A percentile compares a stretch with the other conserved stretches of the same genome.
Evolutionary conservation across 495 filamentous ascomycete genomes (phyloP).

Genomic region (Neurospora sp.): DNA sequence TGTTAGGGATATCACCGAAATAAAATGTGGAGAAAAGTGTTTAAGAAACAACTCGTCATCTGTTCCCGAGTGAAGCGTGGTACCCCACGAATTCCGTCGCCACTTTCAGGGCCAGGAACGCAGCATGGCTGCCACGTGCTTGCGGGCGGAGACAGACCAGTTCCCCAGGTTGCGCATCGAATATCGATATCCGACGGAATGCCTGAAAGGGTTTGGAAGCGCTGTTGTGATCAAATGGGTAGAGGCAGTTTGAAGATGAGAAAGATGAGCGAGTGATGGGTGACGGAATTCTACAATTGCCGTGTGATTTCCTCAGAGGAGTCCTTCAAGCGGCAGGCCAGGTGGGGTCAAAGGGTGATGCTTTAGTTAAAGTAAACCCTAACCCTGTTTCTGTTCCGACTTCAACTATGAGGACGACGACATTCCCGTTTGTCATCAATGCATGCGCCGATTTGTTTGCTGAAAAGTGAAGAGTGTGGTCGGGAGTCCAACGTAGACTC

Average conservation of each 20-base stretch:
- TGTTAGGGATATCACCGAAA: background rate
- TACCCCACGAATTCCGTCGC: background rate
- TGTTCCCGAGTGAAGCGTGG: background rate
- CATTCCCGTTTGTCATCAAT: background rate
- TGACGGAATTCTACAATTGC: background rate
- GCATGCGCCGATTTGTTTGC: background rate
- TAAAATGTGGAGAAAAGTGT: background rate
- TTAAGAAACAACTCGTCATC: background rate
- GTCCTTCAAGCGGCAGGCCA: background rate
- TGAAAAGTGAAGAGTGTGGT: background rate
- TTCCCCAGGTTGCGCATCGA: background rate
- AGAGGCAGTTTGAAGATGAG: background rate
- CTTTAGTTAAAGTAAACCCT: background rate
- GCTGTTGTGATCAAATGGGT: background rate
- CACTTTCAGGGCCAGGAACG: background rate
- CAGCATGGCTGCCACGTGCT: background rate
- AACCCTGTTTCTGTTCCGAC: background rate
- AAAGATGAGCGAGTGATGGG: background rate
- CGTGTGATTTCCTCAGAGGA: background rate
- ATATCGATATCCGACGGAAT: background rate
- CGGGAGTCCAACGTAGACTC: background rate
- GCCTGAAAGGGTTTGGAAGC: background rate
- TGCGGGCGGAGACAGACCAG: background rate
- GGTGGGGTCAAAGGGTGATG: background rate
- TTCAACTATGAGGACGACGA: background rate